Base-by-base conservation (phyloP, 78 protist genomes). In the Dictyostelium purpureum region DNA sequence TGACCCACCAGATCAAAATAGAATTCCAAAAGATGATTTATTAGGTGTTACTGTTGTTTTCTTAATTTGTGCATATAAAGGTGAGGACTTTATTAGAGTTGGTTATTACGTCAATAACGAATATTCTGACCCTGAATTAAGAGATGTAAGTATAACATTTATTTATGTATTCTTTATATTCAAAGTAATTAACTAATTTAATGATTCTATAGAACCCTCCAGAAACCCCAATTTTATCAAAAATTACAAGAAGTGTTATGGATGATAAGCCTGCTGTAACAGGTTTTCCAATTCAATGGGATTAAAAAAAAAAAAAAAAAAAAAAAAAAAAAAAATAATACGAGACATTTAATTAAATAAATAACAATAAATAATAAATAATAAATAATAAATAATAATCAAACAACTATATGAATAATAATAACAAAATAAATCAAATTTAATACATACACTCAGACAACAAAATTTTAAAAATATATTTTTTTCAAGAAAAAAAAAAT, bases 281-380 rank as follows among this genome's bases (percentile, higher is more conserved):
- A 43, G 82, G 80, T 52, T 89, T 78, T 24, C 90, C 94, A 70
- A 89, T 89, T 21, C 83, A 63, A 24, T 89, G 94, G 94, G 93
- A 88, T 65, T 63, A 63, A 63, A 63, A 7, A 57, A 4, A 26
- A 57, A 57, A 26, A 26, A 54, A 52, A 18, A 18, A 18, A 11
- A n/a, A 54, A 54, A n/a, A 54, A 26, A 57, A 4, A 26, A 5
- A 21, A 7, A 57, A 26, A 57, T 49, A 24, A 24, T 26, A 26
- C 49, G 49, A 43, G 49, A n/a, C n/a, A n/a, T n/a, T n/a, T n/a
- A n/a, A n/a, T n/a, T n/a, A n/a, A n/a, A 18, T 26, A 57, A 57
- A 57, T 57, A 57, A 54, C 6, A n/a, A 21, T 5, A 54, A 52
- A 19, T 21, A 52, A 52, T 21, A 52, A 52, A 45, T 45, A 5